Conservation (phyloP, 2,329 filamentous ascomycete genomes). For the Cytospora chrysosperma region DNA sequence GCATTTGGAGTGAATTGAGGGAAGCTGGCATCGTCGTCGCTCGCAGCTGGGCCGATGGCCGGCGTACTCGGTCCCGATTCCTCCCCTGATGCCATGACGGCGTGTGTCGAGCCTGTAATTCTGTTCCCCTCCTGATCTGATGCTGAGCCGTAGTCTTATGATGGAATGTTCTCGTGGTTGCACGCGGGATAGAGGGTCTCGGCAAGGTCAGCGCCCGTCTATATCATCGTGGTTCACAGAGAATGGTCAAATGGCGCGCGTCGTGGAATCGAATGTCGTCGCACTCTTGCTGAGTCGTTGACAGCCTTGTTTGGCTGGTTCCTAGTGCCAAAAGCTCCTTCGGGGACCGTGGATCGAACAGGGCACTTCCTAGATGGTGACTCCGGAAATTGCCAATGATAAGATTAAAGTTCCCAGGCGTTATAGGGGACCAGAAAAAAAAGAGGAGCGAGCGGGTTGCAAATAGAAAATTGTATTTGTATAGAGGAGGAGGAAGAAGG, state of each 20-base stretch:
- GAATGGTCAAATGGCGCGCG: background rate
- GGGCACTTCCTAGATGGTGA: conserved; percentile 15
- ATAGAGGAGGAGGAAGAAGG: no score
- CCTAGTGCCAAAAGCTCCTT: conserved; percentile 1
- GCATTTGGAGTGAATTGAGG: conserved; percentile 43
- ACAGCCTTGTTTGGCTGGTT: conserved; percentile 4
- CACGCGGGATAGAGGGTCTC: background rate
- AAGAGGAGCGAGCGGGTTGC: background rate
- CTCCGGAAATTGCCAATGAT: conserved; percentile 12
- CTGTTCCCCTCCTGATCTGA: background rate
- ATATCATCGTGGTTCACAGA: conserved; percentile 19
- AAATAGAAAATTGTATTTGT: background rate
- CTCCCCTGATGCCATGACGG: conserved; percentile 40
- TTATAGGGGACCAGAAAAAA: conserved; percentile 1
- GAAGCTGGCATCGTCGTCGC: conserved; percentile 39
- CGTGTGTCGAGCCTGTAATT: background rate
- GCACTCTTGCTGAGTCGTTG: background rate
- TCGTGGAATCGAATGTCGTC: background rate
- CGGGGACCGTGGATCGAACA: conserved; percentile 10
- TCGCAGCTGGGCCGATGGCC: conserved; percentile 22
- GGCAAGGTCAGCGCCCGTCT: background rate
- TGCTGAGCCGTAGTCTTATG: background rate
- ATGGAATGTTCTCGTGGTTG: background rate
- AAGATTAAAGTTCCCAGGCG: background rate
- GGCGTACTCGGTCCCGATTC: conserved; percentile 38